Conservation (phyloP, 768 basidiomycete species). For the Calocera cornea region DNA sequence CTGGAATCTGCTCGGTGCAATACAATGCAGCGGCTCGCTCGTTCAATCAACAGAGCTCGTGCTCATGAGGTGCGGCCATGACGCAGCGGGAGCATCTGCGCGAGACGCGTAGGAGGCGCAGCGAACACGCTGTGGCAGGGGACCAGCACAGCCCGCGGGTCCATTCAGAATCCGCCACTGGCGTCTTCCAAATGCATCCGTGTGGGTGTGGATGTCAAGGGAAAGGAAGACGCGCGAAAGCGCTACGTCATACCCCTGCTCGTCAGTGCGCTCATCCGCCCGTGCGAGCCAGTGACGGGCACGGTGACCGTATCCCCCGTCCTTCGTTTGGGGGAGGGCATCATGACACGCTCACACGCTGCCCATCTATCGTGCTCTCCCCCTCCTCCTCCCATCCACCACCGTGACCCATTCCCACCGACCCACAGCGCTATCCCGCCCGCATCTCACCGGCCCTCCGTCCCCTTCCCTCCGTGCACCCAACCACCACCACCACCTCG, state of each 20-base stretch:
- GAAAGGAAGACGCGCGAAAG: background rate
- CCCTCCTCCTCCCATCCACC: background rate
- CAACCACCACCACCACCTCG: background rate
- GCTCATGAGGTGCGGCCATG: background rate
- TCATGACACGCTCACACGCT: conserved; percentile 1
- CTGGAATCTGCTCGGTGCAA: background rate
- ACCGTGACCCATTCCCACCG: background rate
- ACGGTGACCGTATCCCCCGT: background rate
- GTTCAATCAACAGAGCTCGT: too few relatives aligned
- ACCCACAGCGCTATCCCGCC: background rate
- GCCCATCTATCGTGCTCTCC: background rate
- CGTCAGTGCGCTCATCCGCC: background rate
- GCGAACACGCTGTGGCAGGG: background rate
- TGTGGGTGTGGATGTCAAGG: background rate
- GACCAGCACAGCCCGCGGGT: background rate
- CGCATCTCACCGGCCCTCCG: background rate
- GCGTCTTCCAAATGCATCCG: background rate
- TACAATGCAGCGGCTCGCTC: background rate
- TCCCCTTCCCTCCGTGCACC: background rate
- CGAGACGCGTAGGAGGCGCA: background rate
- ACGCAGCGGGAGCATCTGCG: background rate
- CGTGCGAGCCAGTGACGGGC: background rate
- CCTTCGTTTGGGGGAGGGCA: background rate
- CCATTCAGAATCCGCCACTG: too few relatives aligned
- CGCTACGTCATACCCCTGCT: background rate